These are phyloP conservation scores for Circinella minor DNA, from an alignment of 371 early-diverging fungal genomes.

Conservation along the genomic window DNA sequence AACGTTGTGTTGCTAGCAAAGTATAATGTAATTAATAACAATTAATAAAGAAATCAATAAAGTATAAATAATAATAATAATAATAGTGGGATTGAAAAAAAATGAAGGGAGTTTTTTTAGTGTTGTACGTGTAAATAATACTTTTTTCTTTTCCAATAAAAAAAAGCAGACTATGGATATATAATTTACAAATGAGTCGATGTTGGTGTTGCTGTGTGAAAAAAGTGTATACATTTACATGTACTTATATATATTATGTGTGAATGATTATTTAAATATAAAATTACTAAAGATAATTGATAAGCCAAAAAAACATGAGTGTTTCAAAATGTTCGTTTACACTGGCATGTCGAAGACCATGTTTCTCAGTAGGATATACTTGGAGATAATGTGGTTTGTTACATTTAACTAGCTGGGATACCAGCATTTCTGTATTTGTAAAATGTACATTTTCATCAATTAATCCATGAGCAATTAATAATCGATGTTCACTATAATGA, in stretches of 20 bases:
- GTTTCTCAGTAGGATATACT: slow-evolving; percentile 77
- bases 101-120: too few species aligned
- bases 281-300: slow-evolving; percentile 55
- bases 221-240: not conserved
- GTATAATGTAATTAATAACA: slow-evolving; percentile 28
- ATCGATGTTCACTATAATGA: slow-evolving; percentile 59
- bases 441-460: slow-evolving; percentile 89
- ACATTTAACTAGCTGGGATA: slow-evolving; percentile 57
- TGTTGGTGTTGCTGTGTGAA: too few species aligned
- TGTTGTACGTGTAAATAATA: too few species aligned
- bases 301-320: slow-evolving; percentile 72
- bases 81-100: too few species aligned
- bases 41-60: too few species aligned
- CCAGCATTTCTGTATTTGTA: slow-evolving; percentile 65
- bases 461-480: slow-evolving; percentile 78
- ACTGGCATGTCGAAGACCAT: slow-evolving; percentile 72
- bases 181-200: slow-evolving; percentile 2
- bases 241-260: not conserved
- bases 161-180: not conserved
- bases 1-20: slow-evolving; percentile 71
- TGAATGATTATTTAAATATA: not conserved
- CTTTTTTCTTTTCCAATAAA: too few species aligned
- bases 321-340: slow-evolving; percentile 85
- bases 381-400: slow-evolving; percentile 70
- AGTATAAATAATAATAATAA: too few species aligned